Evolutionary conservation across 305 asterid genomes (phyloP), one percentile per base, ranked within the genome.

Genomic region (Euphrasia arctica): DNA sequence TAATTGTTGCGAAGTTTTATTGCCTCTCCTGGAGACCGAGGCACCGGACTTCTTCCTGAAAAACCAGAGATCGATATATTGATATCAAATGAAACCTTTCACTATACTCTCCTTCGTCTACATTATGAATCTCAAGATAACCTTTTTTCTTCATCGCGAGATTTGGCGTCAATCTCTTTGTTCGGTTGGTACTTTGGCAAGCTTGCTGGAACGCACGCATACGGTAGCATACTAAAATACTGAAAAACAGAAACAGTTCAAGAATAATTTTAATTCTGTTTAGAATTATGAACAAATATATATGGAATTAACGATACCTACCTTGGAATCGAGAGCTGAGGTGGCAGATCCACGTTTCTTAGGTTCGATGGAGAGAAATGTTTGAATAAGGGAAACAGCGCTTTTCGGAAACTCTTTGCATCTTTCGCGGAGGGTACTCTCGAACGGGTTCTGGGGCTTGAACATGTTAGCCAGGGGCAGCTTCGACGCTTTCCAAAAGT

Each of bases 381-480:
- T 78, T 65, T 83, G 86, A 0, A 93, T 68, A 51, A 93, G 95
- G 70, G 60, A 72, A 27, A 85, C 87, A 15, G 97, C 95, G 63
- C 76, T 74, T 65, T 78, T 83, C 0, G 99, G 99, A 54, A 93
- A 76, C 13, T 93, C 96, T 78, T 67, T 93, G 60, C 95, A 93
- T 74, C 94, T 77, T 58, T 93, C 96, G 18, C 80, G 75, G 32
- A 93, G 87, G 8, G 88, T 75, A 64, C 86, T 77, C 31, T 88
- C 87, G 10, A 86, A 88, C 14, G 84, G 90, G 48, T 85, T 87
- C 43, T 86, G 94, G 5, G 96, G 99, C 62, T 77, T 93, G 45
- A 88, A 90, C 89, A 93, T 86, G n/a, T 75, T 64, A 25, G 97
- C 92, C 22, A 84, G 83, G 54, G 97, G 97, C 74, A 93, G 96